phyloP scores from a whole-genome alignment of 1,284 basidiomycete species.

The Microbotryum saponariae region DNA sequence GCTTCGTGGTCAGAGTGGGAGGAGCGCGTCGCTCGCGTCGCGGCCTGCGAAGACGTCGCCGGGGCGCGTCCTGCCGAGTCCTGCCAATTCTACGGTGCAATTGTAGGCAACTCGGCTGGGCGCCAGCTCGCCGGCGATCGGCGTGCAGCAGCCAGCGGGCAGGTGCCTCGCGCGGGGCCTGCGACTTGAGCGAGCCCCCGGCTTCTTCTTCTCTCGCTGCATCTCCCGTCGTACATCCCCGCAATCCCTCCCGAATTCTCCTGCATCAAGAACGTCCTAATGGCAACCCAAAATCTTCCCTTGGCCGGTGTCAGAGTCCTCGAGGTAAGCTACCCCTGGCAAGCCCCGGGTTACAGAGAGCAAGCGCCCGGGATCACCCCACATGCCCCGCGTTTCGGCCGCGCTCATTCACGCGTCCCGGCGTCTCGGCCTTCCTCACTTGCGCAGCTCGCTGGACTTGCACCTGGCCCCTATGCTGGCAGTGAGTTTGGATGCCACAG shows the following conservation, averaged over 20 bases:
- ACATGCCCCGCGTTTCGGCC: background rate
- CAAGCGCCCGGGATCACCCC: background rate
- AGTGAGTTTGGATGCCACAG: constrained; percentile 11
- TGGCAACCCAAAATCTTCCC: background rate
- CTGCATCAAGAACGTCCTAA: no score
- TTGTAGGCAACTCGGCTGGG: no score
- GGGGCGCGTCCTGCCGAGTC: no score
- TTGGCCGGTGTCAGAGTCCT: constrained; percentile 22
- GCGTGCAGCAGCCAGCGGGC: no score
- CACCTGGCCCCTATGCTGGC: constrained; percentile 68
- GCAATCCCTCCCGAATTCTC: background rate
- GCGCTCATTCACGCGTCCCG: background rate
- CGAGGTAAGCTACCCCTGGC: constrained; percentile 11
- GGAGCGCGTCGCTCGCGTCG: no score
- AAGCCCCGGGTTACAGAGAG: background rate
- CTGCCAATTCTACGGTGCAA: no score
- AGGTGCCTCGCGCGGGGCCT: no score
- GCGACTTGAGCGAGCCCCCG: no score
- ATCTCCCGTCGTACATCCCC: background rate
- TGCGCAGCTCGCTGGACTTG: constrained; percentile 68
- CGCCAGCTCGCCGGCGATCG: no score
- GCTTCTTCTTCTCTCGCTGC: background rate
- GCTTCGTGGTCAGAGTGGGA: no score
- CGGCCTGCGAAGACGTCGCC: no score
- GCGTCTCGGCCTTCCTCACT: constrained; percentile 6